phyloP scores from a whole-genome alignment of 169 alveolate species.

The Babesia sp. region DNA sequence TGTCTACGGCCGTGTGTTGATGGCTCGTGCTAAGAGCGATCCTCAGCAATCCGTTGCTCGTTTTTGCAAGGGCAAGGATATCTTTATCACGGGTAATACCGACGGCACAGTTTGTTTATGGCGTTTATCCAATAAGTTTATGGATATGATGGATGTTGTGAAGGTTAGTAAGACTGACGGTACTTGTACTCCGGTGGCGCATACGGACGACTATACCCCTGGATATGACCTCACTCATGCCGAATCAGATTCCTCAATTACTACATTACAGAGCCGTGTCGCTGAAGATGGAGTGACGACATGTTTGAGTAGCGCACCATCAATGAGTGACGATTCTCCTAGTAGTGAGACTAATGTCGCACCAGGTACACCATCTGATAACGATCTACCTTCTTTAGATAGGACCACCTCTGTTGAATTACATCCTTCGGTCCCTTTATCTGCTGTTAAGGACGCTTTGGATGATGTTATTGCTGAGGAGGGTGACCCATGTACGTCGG shows the following conservation, averaged over 20 bases:
- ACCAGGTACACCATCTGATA: neutral
- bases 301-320: neutral
- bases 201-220: slow-evolving; percentile 20
- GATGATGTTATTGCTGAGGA: neutral
- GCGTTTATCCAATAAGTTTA: slow-evolving; percentile 52
- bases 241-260: neutral
- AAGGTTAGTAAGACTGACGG: neutral
- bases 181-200: neutral
- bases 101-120: slow-evolving; percentile 73
- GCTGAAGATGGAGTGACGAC: no score
- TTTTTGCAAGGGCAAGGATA: slow-evolving; percentile 38
- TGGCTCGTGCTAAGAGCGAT: slow-evolving; percentile 55
- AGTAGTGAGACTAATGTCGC: neutral
- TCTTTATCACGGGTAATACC: slow-evolving; percentile 73
- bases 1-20: slow-evolving; percentile 60
- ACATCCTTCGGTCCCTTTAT: neutral
- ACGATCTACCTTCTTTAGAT: neutral
- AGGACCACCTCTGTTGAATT: neutral
- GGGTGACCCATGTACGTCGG: no score
- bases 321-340: neutral
- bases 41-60: slow-evolving; percentile 63
- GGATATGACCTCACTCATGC: neutral
- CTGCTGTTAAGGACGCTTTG: neutral
- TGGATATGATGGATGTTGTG: slow-evolving; percentile 18
- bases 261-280: neutral